These are phyloP conservation scores for Ustilago tritici DNA, from an alignment of 1,284 basidiomycete species.

Conservation along the genomic window DNA sequence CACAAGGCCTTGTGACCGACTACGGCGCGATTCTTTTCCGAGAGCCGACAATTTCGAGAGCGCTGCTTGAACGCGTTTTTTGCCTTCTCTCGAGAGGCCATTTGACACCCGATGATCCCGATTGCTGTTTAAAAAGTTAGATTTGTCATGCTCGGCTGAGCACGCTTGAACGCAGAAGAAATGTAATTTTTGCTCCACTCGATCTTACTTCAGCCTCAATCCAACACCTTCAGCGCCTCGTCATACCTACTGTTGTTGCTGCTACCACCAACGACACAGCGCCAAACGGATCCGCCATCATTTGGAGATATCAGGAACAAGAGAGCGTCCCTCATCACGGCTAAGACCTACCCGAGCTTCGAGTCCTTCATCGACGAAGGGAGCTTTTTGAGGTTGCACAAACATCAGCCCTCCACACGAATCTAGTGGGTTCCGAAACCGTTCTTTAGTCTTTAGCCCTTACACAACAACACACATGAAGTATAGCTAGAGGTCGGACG, in stretches of 20 bases:
- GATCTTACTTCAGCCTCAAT: constrained; percentile 17
- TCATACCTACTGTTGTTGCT: neutral
- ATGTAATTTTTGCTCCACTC: constrained; percentile 13
- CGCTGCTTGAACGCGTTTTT: constrained; percentile 4
- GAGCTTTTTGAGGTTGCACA: neutral
- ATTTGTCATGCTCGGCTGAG: constrained; percentile 42
- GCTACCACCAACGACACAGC: neutral
- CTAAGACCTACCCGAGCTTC: neutral
- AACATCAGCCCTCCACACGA: constrained; percentile 19
- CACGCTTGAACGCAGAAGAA: constrained; percentile 11
- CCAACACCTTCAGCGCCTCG: neutral
- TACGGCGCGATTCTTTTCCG: neutral
- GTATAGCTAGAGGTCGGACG: constrained; percentile 1
- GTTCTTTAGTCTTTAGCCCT: neutral
- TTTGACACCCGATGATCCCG: constrained; percentile 6
- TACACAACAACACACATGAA: constrained; percentile 5
- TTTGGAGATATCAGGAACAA: neutral
- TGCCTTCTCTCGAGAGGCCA: constrained; percentile 6
- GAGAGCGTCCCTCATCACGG: neutral
- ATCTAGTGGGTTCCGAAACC: neutral
- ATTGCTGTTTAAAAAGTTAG: neutral
- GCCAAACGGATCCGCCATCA: neutral
- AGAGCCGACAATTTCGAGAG: neutral
- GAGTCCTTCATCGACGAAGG: neutral
- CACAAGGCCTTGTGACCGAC: neutral